Base-by-base conservation (phyloP, 176 grass and related monocot species). In the Bromus sterilis region DNA sequence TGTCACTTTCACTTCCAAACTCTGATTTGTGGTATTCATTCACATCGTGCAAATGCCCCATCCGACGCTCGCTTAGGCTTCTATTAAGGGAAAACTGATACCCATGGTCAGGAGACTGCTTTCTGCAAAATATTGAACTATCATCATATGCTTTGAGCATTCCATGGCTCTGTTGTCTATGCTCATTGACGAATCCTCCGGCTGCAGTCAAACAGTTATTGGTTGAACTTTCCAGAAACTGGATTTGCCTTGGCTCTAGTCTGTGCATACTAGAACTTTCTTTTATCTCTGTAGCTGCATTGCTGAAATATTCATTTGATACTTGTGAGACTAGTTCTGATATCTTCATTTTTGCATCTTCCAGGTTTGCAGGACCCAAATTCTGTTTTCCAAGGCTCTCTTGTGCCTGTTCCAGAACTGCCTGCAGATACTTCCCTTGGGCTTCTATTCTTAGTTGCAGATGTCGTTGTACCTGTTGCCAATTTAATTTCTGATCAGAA, bases 401-500 rank as follows among this genome's bases (percentile, higher is more conserved):
- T 75, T 97, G 92, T 63, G 94, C 94, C 80, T 97, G 91, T 80
- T 97, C 94, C 67, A 97, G 87, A 83, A 97, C 92, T 66, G 94
- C 85, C 77, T 97, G 94, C 57, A 97, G 83, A 71, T 97, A 97
- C 53, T 97, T 97, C 62, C 94, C 94, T 88, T 93, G 91, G 74
- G 94, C 94, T 82, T 97, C 92, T 80, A 97, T 97, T 35, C 89
- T 86, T 62, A 97, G 74, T 75, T 97, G 94, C 68, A 97, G 85
- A 77, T 94, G 92, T 65, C 92, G 79, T 78, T 97, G 94, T 71
- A 97, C 94, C 94, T 97, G 82, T 73, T 84, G 14, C 32, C 67
- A 72, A 28, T 83, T 89, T 67, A 69, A 75, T 14, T 86, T 66
- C 39, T 74, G 75, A 44, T 83, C 65, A 83, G 67, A 78, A 74